Evolutionary conservation across 2,329 filamentous ascomycete species (phyloP), one percentile per base, ranked within the genome.

Genomic region (Alternaria panax): DNA sequence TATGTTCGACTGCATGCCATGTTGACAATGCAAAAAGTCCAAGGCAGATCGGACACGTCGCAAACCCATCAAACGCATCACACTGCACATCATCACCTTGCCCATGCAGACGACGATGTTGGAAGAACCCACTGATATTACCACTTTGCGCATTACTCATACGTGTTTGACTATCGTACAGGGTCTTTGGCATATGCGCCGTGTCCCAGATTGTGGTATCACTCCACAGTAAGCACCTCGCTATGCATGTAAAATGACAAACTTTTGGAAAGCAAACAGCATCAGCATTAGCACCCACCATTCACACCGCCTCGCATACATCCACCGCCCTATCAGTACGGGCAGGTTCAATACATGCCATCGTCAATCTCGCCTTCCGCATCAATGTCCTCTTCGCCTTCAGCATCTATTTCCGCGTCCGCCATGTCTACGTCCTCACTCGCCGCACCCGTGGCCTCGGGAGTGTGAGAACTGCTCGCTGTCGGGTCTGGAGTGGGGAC

Each of bases 281-380:
- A 16, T 54, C 42, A 9, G 18, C n/a, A n/a, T 40, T 16, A n/a
- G n/a, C n/a, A 12, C 27, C 8, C 30, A 11, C 30, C 45, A 36
- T n/a, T n/a, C n/a, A n/a, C 20, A 36, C 12, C 30, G 20, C 30
- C 14, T n/a, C 20, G 9, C 22, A 25, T 12, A 9, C 38, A 51
- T 54, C 18, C 32, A 22, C 27, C 32, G 18, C 40, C 28, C 34
- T 11, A 50, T 2, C 27, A 51, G 25, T 43, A 47, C 27, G 18
- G 28, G 4, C 51, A 32, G 14, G 41, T 46, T 58, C 27, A 59
- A 42, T 56, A 60, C 56, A 58, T 54, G 50, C 51, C 62, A 8
- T 70, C 64, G 16, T 72, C 68, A 36, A 63, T 50, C 27, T 74
- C 70, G 5, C 69, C 67, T 42, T 73, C 68, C 3, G 68, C 66